Base-by-base conservation (phyloP, 306 rosid species). In the Vigna reflexopilosa region DNA sequence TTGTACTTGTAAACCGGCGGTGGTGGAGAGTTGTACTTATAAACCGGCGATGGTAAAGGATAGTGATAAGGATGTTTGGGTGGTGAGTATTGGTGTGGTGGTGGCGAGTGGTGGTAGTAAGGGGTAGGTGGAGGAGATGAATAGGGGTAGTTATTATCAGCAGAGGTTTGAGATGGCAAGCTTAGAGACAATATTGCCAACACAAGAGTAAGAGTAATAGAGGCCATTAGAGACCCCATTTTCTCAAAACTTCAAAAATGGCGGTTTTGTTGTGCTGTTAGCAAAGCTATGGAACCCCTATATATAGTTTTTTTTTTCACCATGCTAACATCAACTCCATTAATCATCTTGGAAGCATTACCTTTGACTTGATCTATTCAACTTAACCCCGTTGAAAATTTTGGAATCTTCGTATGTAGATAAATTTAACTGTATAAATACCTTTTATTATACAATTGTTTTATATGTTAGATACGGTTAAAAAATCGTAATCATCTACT, bases 191-290 rank as follows among this genome's bases (percentile, higher is more conserved):
- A 1, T 4, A 64, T 3, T 36, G 70, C 70, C 28, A 64, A 38
- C 0, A 38, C 49, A 36, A 64, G 70, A n/a, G 70, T 38, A 28
- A 64, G 70, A 36, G 49, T 64, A 34, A n/a, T 0, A 65, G 70
- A 65, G 70, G 70, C 70, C 70, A 65, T 65, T 65, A 4, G 50
- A n/a, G 70, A 65, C 70, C 70, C 50, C 70, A 65, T 65, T 65
- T 38, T 64, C 28, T n/a, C 70, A 0, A 4, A 7, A 63, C 26
- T 34, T 64, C 70, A 15, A 34, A 59, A n/a, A 4, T 30, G 70
- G 24, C 24, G 24, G 9, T 65, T 65, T 65, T 20, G 9, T 65
- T 65, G 7, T 40, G 70, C 70, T 65, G 9, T 65, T n/a, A 32
- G 48, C 24, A 1, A n/a, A 8, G 47, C 9, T 40, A 26, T 17